Base-by-base conservation (phyloP, 345 rosid genomes). In the Bruguiera parviflora region DNA sequence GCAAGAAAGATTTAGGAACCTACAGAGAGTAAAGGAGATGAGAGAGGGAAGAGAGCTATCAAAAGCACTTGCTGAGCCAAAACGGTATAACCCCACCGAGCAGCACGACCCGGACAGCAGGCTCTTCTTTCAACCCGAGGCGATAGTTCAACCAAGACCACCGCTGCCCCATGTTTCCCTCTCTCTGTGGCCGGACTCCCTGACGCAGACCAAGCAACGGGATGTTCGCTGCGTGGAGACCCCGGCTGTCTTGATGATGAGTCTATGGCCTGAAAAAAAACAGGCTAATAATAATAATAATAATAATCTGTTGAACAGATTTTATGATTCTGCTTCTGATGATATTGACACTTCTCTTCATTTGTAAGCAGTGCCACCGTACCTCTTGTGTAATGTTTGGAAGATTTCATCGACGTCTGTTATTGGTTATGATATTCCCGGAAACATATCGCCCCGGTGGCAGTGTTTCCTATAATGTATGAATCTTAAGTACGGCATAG, bases 1-100 rank as follows among this genome's bases (percentile, higher is more conserved):
- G 79, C 95, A 86, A 69, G 97, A 91, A 83, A 86, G 95, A 67
- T 91, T 89, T 75, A 79, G 79, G 72, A 81, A 84, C 68, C 70
- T 91, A 68, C 87, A 89, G 49, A 86, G 86, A 67, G 83, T 82
- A 16, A 82, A 83, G 70, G 89, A 86, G 81, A 75, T 87, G 84
- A 81, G 92, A 63, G 86, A 86, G 79, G 86, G 87, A 59, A 76
- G 77, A 67, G 87, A 89, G 79, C 84, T 83, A 6, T 70, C 76
- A 8, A 78, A 56, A 65, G 51, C 66, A 71, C 69, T 72, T 22
- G 21, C 24, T 15, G 15, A 53, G 8, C 49, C 70, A 53, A 25
- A 55, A 55, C 5, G 16, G 59, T 10, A 2, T 55, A 9, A 25
- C 27, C 2, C 28, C 59, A 55, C 28, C 15, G 59, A 25, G 16